Conservation (phyloP, 1,139 yeast genomes). For the Taiozyma sp. region DNA sequence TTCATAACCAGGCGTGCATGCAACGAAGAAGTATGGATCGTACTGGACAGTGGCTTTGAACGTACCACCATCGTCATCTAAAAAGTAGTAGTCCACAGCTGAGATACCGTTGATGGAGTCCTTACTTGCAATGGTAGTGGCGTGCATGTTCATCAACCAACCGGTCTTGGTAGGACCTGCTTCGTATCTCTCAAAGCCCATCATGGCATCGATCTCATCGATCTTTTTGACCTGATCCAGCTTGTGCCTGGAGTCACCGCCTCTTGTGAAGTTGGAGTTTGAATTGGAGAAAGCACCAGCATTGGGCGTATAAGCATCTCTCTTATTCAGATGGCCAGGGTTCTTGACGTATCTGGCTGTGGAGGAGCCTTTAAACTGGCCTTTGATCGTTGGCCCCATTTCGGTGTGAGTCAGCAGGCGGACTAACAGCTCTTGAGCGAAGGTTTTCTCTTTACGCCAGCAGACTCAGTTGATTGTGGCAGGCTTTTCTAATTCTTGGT, state of each 20-base stretch:
- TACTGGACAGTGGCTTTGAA: slow-evolving; percentile 81
- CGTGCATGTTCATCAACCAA: slow-evolving; percentile 88
- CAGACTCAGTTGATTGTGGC: background rate
- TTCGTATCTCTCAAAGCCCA: slow-evolving; percentile 83
- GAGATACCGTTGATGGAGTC: slow-evolving; percentile 61
- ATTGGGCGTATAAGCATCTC: slow-evolving; percentile 29
- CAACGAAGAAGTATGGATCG: slow-evolving; percentile 86
- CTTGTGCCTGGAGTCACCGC: slow-evolving; percentile 11
- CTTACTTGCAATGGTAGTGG: slow-evolving; percentile 54
- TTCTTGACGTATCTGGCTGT: slow-evolving; percentile 56
- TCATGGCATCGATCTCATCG: slow-evolving; percentile 63
- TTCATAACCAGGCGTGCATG: slow-evolving; percentile 61
- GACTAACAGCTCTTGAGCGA: background rate
- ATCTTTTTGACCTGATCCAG: slow-evolving; percentile 47
- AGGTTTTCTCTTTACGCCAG: too few species aligned
- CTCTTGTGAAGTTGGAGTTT: slow-evolving; percentile 8
- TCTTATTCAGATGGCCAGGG: slow-evolving; percentile 15
- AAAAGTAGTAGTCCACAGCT: slow-evolving; percentile 90
- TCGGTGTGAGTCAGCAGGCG: background rate
- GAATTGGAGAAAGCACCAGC: slow-evolving; percentile 17
- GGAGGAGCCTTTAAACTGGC: slow-evolving; percentile 42
- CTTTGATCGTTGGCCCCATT: slow-evolving; percentile 1
- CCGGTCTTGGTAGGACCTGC: slow-evolving; percentile 72
- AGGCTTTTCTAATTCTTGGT: background rate
- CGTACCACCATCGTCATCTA: slow-evolving; percentile 97